These are phyloP conservation scores for Erythrophleum fordii DNA, from an alignment of 306 rosid genomes.

Conservation along the genomic window DNA sequence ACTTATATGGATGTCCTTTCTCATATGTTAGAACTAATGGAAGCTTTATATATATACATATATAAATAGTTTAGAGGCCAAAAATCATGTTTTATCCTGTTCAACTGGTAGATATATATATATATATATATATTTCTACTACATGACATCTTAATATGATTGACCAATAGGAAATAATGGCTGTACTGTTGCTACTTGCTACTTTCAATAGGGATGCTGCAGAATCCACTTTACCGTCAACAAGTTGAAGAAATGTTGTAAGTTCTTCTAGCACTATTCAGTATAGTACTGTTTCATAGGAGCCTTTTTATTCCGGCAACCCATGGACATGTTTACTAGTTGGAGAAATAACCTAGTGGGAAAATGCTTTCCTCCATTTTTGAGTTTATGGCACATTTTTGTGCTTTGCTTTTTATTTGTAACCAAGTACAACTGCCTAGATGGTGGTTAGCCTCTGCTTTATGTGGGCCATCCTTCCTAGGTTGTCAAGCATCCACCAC, in stretches of 20 bases:
- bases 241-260: slow-evolving; percentile 95
- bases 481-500: neutral
- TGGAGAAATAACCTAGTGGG: slow-evolving; percentile 26
- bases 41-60: no score
- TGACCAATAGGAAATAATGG: slow-evolving; percentile 22
- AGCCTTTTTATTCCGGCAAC: slow-evolving; percentile 14
- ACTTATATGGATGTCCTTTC: neutral
- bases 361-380: slow-evolving; percentile 14
- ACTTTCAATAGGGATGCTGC: slow-evolving; percentile 88
- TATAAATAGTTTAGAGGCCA: slow-evolving; percentile 30
- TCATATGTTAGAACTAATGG: slow-evolving; percentile 10
- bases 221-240: slow-evolving; percentile 88
- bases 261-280: slow-evolving; percentile 35
- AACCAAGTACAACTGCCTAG: neutral
- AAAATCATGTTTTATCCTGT: slow-evolving; percentile 35
- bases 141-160: slow-evolving; percentile 19
- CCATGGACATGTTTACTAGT: neutral
- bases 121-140: no score
- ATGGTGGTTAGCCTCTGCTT: slow-evolving; percentile 1
- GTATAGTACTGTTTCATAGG: neutral
- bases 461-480: slow-evolving; percentile 4
- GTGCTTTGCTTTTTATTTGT: neutral
- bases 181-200: slow-evolving; percentile 27
- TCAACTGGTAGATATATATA: no score
- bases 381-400: slow-evolving; percentile 4